These are phyloP conservation scores for Phanerodontia chrysosporium DNA, from an alignment of 768 basidiomycete species.

Conservation along the genomic window DNA sequence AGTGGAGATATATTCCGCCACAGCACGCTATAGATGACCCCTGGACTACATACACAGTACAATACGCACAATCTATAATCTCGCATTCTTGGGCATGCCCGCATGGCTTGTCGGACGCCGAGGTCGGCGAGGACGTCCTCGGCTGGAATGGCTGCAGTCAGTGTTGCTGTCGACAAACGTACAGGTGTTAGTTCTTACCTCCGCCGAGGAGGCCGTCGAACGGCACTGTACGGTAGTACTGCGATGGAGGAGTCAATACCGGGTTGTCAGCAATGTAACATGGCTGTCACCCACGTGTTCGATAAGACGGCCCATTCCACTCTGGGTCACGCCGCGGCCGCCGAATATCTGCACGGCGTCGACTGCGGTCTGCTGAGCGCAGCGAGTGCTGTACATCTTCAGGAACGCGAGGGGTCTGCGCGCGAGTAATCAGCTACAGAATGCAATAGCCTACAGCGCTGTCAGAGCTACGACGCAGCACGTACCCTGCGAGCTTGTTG, in stretches of 20 bases:
- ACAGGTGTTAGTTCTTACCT: constrained; percentile 28
- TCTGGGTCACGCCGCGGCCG: constrained; percentile 80
- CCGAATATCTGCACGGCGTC: constrained; percentile 87
- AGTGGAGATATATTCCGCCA: not conserved
- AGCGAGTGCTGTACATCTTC: constrained; percentile 73
- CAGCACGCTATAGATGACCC: not conserved
- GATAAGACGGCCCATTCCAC: constrained; percentile 76
- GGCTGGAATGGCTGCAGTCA: constrained; percentile 32
- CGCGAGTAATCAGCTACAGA: too few relatives aligned
- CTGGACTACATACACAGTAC: not conserved
- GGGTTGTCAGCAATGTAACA: too few relatives aligned
- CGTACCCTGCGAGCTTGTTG: constrained; percentile 59
- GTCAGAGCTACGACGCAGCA: not conserved
- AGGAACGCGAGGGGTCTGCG: constrained; percentile 64
- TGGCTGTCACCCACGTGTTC: constrained; percentile 57
- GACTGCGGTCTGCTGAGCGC: constrained; percentile 72
- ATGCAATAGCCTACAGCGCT: too few relatives aligned
- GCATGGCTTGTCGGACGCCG: constrained; percentile 77
- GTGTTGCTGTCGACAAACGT: not conserved
- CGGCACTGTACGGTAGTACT: constrained; percentile 64
- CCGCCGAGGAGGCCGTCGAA: constrained; percentile 75
- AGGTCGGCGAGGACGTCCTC: constrained; percentile 76
- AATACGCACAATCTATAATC: constrained; percentile 37
- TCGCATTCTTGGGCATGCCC: constrained; percentile 67
- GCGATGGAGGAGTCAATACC: too few relatives aligned